Evolutionary conservation across 768 basidiomycete genomes (phyloP), one percentile per base, ranked within the genome.

Genomic region (Pholiota microspora): DNA sequence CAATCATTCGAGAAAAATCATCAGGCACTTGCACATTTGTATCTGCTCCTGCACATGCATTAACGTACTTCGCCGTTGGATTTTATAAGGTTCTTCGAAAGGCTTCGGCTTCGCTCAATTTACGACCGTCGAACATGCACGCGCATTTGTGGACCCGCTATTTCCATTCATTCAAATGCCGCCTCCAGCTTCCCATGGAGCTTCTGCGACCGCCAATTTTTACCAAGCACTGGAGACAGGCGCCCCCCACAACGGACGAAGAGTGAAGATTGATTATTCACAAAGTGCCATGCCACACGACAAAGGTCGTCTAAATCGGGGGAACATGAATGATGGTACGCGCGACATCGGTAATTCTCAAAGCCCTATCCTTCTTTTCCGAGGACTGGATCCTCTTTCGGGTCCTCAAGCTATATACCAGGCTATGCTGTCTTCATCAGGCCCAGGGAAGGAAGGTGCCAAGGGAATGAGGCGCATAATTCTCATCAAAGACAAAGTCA

Each of bases 31-130:
- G 81, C 84, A 87, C 75, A 77, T 88, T 88, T 83, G 80, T 85
- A 84, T 86, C 69, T 81, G 73, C 73, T 75, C 72, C 72, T 74
- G 74, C 77, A 75, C 82, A 76, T 77, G 75, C 84, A 87, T 90
- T 92, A 75, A 90, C 87, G 71, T 85, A 75, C 71, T 75, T 79
- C 76, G 77, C 75, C 73, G 57, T 84, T 84, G 74, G 77, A 81
- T 83, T 83, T 74, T 83, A 74, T 72, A 86, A 94, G 92, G 92
- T 85, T 74, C 80, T 58, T 95, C 95, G 52, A 96, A 96, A 73
- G 90, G 92, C 66, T 98, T 98, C 68, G 97, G 94, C 55, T 99
- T 99, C 71, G 95, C 93, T 64, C 91, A 94, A 73, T 99, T 99
- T 70, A 74, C 87, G 38, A 86, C 79, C 60, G 78, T 88, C 53